Base-by-base conservation (phyloP, 2,329 filamentous ascomycete species). In the Sarocladiaceae sp. region DNA sequence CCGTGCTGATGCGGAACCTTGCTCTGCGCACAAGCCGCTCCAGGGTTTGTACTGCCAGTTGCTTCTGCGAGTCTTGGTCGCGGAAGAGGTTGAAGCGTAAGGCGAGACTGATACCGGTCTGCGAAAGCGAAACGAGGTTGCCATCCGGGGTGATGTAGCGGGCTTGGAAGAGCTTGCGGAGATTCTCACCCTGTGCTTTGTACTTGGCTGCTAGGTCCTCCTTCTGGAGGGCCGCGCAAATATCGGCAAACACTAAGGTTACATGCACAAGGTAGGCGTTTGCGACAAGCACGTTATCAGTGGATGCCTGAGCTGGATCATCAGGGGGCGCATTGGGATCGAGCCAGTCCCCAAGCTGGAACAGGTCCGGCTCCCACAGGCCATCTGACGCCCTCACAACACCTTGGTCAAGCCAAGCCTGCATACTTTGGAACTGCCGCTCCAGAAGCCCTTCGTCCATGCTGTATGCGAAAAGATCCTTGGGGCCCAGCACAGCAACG, bases 261-360 rank as follows among this genome's bases (percentile, higher is more conserved):
- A 70, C 64, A 34, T 66, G 62, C 2, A 71, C 61, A 2, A 74
- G 58, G 46, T 71, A 74, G 2, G 69, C 68, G 44, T 74, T 68
- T 1, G 70, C 67, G 1, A 73, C 68, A 2, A 70, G 59, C 3
- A 58, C 55, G 0, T 60, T 55, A 29, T 66, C 57, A 0, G 70
- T 73, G 0, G 60, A 63, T 0, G 66, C 67, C 13, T 53, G 54
- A 3, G 58, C 63, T 0, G 71, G 62, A 7, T 63, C 51, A 1
- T 67, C 58, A 0, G 64, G 58, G 0, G 70, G 69, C 1, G 71
- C 62, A 3, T 60, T 59, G 0, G 72, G 72, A 44, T 73, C 71
- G 2, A 74, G 61, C 71, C 71, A 74, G 48, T 74, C 72, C 23
- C 68, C 61, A 27, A 62, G 63, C 46, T 73, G 69, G 34, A 57